Base-by-base conservation (phyloP, 2,329 filamentous ascomycete species). In the Exophiala dermatitidis region DNA sequence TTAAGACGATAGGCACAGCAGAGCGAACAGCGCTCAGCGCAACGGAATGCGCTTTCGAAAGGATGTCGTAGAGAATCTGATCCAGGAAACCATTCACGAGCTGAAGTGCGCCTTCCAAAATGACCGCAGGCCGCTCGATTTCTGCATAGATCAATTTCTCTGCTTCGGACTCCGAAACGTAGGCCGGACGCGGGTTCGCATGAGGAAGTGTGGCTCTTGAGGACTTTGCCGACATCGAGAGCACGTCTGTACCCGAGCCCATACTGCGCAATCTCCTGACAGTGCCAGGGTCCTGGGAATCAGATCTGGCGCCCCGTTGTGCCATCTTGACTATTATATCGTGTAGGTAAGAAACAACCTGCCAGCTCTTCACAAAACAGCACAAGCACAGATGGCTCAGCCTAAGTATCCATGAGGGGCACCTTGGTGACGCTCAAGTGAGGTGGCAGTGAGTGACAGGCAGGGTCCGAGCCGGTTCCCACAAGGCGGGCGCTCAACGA, bases 1-100 rank as follows among this genome's bases (percentile, higher is more conserved):
- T 96, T 53, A 98, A 76, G 4, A 96, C 85, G 49, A 96, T 89
- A 43, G 81, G 78, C 32, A 97, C 84, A 32, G 91, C 90, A 2
- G 88, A 86, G 55, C 90, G 83, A 54, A 97, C 78, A 2, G 83
- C 78, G 5, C 80, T 72, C 5, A 97, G 76, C 2, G 83, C 82
- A 0, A 90, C 94, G 2, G 90, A 90, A 63, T 85, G 84, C 12
- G 91, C 84, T 8, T 82, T 75, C 29, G 83, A 82, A n/a, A 98
- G 80, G 58, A 97, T 86, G 65, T 88, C 91, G 74, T 90, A 95
- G 4, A 98, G 79, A 3, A 97, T 77, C 66, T 96, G 88, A 68
- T 98, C 93, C 58, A 98, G 80, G 66, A 98, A 98, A 64, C 80
- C 83, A 72, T 98, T 98, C 66, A 96, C 80, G 6, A 95, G 79